Conservation (phyloP, 1,284 basidiomycete genomes). For the Pseudomicrostroma phylloplanum region DNA sequence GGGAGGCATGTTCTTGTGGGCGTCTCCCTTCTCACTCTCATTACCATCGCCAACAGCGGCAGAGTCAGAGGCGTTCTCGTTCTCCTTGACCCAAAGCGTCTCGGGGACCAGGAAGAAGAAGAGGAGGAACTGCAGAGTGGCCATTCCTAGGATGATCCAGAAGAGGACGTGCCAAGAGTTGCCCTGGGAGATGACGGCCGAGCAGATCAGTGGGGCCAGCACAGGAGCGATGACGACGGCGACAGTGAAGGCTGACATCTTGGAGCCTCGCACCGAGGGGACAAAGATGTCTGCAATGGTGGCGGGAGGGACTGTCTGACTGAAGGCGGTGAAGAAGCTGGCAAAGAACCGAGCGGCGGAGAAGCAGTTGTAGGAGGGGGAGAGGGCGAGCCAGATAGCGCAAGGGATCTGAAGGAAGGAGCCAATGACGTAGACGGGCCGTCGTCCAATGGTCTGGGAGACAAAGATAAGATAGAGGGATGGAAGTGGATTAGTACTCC, state of each 20-base stretch:
- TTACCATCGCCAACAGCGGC: no score
- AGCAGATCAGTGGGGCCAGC: constrained; percentile 31
- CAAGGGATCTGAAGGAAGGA: constrained; percentile 33
- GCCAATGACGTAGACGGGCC: no score
- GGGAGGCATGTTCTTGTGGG: no score
- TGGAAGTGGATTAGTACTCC: no score
- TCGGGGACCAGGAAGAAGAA: constrained; percentile 49
- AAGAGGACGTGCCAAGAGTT: constrained; percentile 33
- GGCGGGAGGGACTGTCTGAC: no score
- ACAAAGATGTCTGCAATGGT: no score
- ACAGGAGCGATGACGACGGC: constrained; percentile 49
- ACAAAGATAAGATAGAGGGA: no score
- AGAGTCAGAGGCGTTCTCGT: no score
- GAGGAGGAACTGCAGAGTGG: constrained; percentile 34
- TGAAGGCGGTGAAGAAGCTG: constrained; percentile 15
- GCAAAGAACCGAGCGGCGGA: constrained; percentile 30
- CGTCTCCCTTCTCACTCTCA: no score
- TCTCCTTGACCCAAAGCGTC: constrained; percentile 30
- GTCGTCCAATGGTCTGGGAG: no score
- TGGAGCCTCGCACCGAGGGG: background rate
- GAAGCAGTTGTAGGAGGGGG: constrained; percentile 28
- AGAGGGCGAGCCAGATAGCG: constrained; percentile 45
- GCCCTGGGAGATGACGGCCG: constrained; percentile 12
- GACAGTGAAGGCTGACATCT: constrained; percentile 27
- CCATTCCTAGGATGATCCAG: constrained; percentile 40